These are phyloP conservation scores for Colletotrichum musicola DNA, from an alignment of 2,329 filamentous ascomycete species.

Conservation along the genomic window DNA sequence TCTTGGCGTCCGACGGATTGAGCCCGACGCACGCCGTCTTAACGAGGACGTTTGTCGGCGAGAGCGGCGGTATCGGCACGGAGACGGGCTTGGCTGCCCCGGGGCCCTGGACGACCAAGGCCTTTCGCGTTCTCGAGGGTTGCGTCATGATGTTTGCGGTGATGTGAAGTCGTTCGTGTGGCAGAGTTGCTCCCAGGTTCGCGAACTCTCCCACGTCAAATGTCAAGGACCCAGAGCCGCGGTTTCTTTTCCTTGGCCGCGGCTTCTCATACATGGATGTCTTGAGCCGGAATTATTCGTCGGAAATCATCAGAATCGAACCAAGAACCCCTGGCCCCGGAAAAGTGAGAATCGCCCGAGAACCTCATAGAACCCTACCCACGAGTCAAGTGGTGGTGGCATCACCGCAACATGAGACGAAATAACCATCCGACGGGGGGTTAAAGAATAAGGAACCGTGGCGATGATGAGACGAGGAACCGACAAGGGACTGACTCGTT, in stretches of 20 bases:
- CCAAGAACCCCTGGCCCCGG: too few species aligned
- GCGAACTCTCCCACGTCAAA: too few species aligned
- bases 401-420: background rate
- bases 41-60: constrained; percentile 40
- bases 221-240: too few species aligned
- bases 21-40: constrained; percentile 48
- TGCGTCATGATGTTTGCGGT: constrained; percentile 6
- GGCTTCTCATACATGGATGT: too few species aligned
- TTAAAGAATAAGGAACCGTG: background rate
- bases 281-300: too few species aligned
- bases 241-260: too few species aligned
- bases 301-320: too few species aligned
- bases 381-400: background rate
- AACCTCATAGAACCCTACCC: background rate
- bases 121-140: background rate
- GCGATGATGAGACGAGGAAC: constrained; percentile 2
- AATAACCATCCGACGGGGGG: constrained; percentile 2
- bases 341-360: background rate
- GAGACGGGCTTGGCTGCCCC: background rate
- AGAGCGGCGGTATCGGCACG: background rate
- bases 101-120: background rate
- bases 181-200: too few species aligned
- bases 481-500: background rate
- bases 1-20: constrained; percentile 53
- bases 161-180: background rate